phyloP scores from a whole-genome alignment of 495 filamentous ascomycete species.

The Peziza echinospora region DNA sequence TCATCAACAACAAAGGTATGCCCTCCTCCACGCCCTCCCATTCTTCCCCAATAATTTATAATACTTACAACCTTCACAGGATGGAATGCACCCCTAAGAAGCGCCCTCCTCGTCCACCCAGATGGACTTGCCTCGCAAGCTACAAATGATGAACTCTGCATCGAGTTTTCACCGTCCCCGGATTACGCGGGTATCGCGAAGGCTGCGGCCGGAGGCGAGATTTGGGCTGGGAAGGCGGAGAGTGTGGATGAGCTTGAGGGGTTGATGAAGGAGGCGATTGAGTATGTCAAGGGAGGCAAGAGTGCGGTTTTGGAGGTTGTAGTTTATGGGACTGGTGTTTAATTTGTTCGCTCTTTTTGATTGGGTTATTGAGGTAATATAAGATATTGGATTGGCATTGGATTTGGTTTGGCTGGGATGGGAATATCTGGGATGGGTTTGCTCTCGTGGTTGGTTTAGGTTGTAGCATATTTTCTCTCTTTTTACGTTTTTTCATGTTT shows the following conservation, averaged over 20 bases:
- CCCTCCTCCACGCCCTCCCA: not conserved
- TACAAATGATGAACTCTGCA: constrained; percentile 72
- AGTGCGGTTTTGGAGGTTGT: constrained; percentile 41
- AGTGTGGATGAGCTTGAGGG: constrained; percentile 37
- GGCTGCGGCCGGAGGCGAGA: constrained; percentile 58
- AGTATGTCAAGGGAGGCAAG: constrained; percentile 42
- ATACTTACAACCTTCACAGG: constrained; percentile 27
- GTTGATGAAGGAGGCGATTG: constrained; percentile 42
- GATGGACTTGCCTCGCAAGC: constrained; percentile 56
- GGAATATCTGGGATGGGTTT: too few species aligned
- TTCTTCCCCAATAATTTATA: constrained; percentile 4
- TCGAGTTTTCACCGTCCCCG: constrained; percentile 64
- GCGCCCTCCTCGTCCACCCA: constrained; percentile 61
- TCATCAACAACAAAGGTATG: constrained; percentile 75
- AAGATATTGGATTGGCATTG: too few species aligned
- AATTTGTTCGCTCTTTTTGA: not conserved
- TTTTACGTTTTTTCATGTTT: too few species aligned
- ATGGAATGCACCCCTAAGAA: constrained; percentile 67
- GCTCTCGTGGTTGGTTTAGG: too few species aligned
- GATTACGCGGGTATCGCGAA: constrained; percentile 84
- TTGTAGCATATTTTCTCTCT: too few species aligned
- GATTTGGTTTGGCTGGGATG: too few species aligned
- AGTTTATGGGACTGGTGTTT: constrained; percentile 3
- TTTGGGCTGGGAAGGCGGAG: constrained; percentile 41
- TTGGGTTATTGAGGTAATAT: too few species aligned